A percentile compares a stretch with the other conserved stretches of the same genome.
Evolutionary conservation across 768 basidiomycete species (phyloP).

Genomic region (Glaciozyma antarctica): DNA sequence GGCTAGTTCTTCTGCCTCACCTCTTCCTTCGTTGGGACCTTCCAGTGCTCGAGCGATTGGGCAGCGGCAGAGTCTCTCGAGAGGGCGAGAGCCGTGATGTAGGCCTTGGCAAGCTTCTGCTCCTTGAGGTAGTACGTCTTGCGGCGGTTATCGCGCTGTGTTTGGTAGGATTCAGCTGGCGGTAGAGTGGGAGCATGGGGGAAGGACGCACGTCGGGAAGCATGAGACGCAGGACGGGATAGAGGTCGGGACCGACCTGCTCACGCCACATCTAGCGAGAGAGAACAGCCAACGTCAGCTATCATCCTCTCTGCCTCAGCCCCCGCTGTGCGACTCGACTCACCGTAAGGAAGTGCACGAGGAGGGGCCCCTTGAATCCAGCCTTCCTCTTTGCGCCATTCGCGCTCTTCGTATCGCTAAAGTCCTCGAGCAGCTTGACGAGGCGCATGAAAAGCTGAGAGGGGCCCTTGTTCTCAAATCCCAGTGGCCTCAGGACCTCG

Average conservation of each 20-base stretch:
- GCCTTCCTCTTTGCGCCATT: slow-evolving; percentile 3
- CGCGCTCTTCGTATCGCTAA: neutral
- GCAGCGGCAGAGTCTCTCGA: slow-evolving; percentile 44
- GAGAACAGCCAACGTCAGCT: neutral
- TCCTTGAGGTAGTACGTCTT: slow-evolving; percentile 91
- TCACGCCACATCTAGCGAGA: slow-evolving; percentile 54
- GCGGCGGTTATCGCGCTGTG: slow-evolving; percentile 83
- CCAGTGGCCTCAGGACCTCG: slow-evolving; percentile 15
- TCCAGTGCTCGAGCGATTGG: slow-evolving; percentile 67
- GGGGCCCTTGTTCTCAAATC: slow-evolving; percentile 2
- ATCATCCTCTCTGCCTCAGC: neutral
- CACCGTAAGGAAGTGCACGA: neutral
- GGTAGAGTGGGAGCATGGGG: slow-evolving; percentile 2
- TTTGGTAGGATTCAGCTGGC: neutral
- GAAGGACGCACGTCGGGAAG: slow-evolving; percentile 65
- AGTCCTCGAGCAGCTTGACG: neutral
- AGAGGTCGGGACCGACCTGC: slow-evolving; percentile 76
- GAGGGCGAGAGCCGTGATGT: slow-evolving; percentile 79
- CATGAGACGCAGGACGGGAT: slow-evolving; percentile 76
- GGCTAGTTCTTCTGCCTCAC: neutral
- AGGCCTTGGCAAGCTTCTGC: slow-evolving; percentile 82
- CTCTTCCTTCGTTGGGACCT: slow-evolving; percentile 36
- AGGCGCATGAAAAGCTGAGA: slow-evolving; percentile 8
- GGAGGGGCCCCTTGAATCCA: neutral
- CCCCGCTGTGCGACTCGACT: no score